phyloP scores from a whole-genome alignment of 805 yeast genomes.

The Saccharomycopsis sp. region DNA sequence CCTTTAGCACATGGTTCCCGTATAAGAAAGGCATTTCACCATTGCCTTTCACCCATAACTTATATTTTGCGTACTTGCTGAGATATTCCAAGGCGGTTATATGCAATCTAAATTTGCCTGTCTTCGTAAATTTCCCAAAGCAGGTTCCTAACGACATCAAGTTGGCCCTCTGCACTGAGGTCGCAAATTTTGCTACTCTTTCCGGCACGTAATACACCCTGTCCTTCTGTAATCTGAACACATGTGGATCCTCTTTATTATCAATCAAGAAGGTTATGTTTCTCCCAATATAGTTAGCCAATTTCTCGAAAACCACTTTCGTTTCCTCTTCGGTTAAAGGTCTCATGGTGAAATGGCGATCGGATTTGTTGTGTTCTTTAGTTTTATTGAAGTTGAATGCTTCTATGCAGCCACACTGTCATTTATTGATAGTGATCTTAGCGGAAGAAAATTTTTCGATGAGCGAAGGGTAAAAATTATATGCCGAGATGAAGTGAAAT shows the following conservation, averaged over 20 bases:
- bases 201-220: conserved; percentile 42
- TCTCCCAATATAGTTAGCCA: conserved; percentile 30
- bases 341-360: too few species aligned
- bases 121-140: conserved; percentile 21
- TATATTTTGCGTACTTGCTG: conserved; percentile 67
- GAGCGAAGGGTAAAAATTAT: background rate
- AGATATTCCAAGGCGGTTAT: background rate
- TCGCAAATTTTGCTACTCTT: conserved; percentile 24
- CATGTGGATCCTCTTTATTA: background rate
- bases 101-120: background rate
- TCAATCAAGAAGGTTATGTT: conserved; percentile 80
- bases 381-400: too few species aligned
- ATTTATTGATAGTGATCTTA: too few species aligned
- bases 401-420: too few species aligned
- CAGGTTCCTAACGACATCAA: conserved; percentile 92
- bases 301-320: conserved; percentile 34
- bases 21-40: conserved; percentile 98
- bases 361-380: too few species aligned
- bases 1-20: conserved; percentile 94
- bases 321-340: background rate
- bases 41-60: conserved; percentile 92
- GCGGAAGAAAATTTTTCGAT: background rate
- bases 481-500: too few species aligned
- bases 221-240: conserved; percentile 59
- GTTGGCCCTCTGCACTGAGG: conserved; percentile 81